phyloP scores from a whole-genome alignment of 2,329 filamentous ascomycete genomes.

The Fusarium pseudoanthophilum region DNA sequence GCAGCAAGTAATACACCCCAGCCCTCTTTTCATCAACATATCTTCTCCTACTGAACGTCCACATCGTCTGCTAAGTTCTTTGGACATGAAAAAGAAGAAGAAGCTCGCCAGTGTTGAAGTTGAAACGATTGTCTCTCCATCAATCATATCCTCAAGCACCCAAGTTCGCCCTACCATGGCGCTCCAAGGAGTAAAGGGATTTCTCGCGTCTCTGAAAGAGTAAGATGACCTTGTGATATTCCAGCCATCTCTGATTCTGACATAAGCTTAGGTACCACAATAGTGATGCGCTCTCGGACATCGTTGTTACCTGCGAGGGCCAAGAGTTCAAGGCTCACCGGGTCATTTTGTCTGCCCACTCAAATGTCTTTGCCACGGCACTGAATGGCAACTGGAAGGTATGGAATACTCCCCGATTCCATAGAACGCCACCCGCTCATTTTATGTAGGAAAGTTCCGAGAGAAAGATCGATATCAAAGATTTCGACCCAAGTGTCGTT shows the following conservation, averaged over 20 bases:
- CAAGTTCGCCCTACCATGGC: not conserved
- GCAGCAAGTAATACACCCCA: not conserved
- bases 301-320: not conserved
- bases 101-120: not conserved
- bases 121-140: too few species aligned
- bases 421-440: too few species aligned
- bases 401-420: not conserved
- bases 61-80: not conserved
- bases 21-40: not conserved
- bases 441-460: not conserved
- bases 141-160: not conserved
- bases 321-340: constrained; percentile 1
- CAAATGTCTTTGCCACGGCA: not conserved
- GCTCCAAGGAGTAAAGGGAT: too few species aligned
- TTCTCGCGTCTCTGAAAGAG: not conserved
- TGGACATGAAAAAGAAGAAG: not conserved
- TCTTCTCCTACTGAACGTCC: not conserved
- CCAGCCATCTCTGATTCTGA: too few species aligned
- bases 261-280: not conserved
- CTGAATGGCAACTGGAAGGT: constrained; percentile 11
- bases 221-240: too few species aligned
- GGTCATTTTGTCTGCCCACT: constrained; percentile 8
- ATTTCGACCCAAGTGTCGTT: not conserved
- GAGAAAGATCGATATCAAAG: not conserved
- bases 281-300: not conserved